Percentiles rank a stretch among this genome's conserved stretches.
These are phyloP conservation scores for Fusarium pseudoanthophilum DNA, from an alignment of 2,329 filamentous ascomycete species.

Conservation along the genomic window DNA sequence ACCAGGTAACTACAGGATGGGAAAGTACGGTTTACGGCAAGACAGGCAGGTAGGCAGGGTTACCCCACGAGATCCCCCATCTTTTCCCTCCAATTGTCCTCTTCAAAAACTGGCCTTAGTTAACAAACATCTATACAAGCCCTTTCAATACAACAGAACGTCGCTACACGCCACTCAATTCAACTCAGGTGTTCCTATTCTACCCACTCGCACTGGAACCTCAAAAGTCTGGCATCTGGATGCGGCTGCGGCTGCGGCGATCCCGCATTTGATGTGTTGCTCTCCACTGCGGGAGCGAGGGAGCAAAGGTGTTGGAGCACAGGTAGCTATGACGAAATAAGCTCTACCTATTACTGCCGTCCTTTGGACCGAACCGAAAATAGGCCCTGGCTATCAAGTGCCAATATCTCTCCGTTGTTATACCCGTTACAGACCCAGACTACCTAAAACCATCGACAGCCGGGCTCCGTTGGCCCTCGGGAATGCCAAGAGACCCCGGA, in stretches of 20 bases:
- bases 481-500: slow-evolving; percentile 27
- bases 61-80: slow-evolving; percentile 33
- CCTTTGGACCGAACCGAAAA: slow-evolving; percentile 47
- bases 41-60: slow-evolving; percentile 27
- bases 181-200: not conserved
- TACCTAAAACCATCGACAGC: slow-evolving; percentile 7
- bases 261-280: slow-evolving; percentile 8
- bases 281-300: slow-evolving; percentile 38
- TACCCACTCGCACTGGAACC: not conserved
- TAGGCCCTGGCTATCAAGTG: slow-evolving; percentile 14
- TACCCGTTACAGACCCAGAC: slow-evolving; percentile 3
- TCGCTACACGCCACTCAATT: not conserved
- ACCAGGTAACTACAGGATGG: not conserved
- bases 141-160: not conserved
- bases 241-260: not conserved
- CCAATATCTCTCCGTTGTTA: not conserved
- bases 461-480: slow-evolving; percentile 44
- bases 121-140: not conserved
- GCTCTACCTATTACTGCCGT: slow-evolving; percentile 25
- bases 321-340: slow-evolving; percentile 37
- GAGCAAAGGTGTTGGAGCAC: slow-evolving; percentile 27
- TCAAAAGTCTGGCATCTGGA: not conserved
- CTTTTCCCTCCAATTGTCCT: slow-evolving; percentile 13
- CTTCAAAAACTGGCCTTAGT: not conserved
- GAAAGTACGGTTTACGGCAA: not conserved